Evolutionary conservation across 495 filamentous ascomycete genomes (phyloP), one percentile per base, ranked within the genome.

Genomic region (Penicillium arizonense): DNA sequence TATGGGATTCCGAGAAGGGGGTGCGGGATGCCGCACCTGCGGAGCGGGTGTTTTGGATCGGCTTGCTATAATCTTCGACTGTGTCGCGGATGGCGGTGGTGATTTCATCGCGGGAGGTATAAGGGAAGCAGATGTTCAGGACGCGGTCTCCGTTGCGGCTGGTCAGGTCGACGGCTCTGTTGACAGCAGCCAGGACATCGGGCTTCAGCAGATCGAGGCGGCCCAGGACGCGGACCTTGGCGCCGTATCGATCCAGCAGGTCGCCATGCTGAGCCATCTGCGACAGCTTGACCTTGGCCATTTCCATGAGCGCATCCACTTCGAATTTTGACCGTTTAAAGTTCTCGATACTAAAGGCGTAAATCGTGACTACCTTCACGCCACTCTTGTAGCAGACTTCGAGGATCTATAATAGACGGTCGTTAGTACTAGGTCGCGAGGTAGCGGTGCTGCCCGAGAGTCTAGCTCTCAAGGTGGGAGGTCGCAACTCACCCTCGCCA

Each of bases 261-360:
- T 96, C 92, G 20, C 94, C 94, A 56, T 98, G 94, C 63, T 97
- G 90, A 10, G 87, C 82, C 63, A 98, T 77, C 62, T 98, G 94
- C 18, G 84, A 80, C 12, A 98, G 79, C 74, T 96, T 97, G 51
- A 93, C 82, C 73, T 96, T 96, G 32, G 92, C 93, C 79, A 98
- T 95, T 57, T 96, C 89, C 94, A 98, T 98, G 44, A 98, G 75
- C 13, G 89, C 91, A 68, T 96, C 91, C 30, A 98, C 95, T 68
- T 98, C 94, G 72, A 96, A 93, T 67, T 91, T 92, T n/a, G 91
- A 92, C 5, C 94, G 84, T 69, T 97, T 96, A 77, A 97, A 98
- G 74, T 98, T 98, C 71, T 97, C 94, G 66, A 97, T 96, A 61
- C 89, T 94, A 77, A 98, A 98, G 4, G 94, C 94, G 70, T 97